These are phyloP conservation scores for Albugo laibachii DNA, from an alignment of 352 stramenopile genomes.

Conservation along the genomic window DNA sequence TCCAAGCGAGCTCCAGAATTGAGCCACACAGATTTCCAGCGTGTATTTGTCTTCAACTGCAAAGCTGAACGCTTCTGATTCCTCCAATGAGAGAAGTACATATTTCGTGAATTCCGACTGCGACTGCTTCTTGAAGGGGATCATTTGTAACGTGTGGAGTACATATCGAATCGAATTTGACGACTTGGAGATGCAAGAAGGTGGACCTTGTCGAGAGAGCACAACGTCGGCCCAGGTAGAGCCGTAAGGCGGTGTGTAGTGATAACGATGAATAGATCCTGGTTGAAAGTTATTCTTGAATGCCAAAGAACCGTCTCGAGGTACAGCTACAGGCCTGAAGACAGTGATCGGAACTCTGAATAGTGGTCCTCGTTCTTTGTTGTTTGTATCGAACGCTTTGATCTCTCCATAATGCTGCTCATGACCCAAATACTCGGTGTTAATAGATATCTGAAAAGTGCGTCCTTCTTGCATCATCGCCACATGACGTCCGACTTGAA, in stretches of 20 bases:
- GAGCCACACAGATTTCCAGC: constrained; percentile 74
- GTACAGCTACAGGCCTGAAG: constrained; percentile 54
- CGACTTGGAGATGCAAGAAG: background rate
- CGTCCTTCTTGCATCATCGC: constrained; percentile 73
- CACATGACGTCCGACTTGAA: constrained; percentile 67
- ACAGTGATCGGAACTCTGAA: constrained; percentile 86
- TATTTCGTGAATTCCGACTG: constrained; percentile 43
- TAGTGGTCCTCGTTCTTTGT: constrained; percentile 37
- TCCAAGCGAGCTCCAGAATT: constrained; percentile 81
- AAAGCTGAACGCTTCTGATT: constrained; percentile 49
- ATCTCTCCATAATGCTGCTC: constrained; percentile 81
- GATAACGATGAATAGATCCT: constrained; percentile 28
- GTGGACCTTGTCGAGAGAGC: constrained; percentile 20
- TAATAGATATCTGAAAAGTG: constrained; percentile 79
- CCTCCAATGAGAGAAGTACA: constrained; percentile 39
- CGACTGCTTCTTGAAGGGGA: constrained; percentile 69
- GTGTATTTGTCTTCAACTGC: constrained; percentile 55
- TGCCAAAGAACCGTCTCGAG: background rate
- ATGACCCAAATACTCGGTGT: constrained; percentile 55
- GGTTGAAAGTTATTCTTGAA: background rate
- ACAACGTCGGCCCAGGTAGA: constrained; percentile 77
- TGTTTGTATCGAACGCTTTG: constrained; percentile 45
- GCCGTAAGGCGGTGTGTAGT: constrained; percentile 40
- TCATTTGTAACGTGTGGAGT: constrained; percentile 79
- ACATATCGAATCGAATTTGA: constrained; percentile 20